Evolutionary conservation across 768 basidiomycete species (phyloP).

Genomic region (Hortiboletus campestris): DNA sequence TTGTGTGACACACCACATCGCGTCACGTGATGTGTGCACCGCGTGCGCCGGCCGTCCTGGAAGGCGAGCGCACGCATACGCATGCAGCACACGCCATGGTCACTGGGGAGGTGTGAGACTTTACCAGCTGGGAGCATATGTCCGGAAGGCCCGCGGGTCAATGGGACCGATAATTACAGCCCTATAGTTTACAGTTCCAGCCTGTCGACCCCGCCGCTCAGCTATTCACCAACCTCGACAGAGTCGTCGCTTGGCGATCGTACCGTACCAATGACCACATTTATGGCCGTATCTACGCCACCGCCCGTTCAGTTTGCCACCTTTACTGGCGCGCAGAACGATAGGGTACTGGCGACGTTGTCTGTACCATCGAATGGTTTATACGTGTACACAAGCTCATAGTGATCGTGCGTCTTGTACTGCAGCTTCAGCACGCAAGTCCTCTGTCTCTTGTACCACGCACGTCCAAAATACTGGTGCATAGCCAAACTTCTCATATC

Average conservation of each 20-base stretch:
- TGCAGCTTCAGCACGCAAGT: not conserved
- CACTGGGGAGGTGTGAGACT: constrained; percentile 43
- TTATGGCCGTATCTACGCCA: constrained; percentile 43
- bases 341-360: constrained; percentile 25
- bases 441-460: constrained; percentile 18
- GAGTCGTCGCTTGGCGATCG: constrained; percentile 55
- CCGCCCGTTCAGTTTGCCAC: constrained; percentile 37
- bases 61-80: no score
- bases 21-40: no score
- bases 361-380: constrained; percentile 15
- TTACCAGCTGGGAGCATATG: constrained; percentile 37
- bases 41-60: no score
- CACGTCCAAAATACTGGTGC: no score
- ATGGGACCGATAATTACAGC: constrained; percentile 15
- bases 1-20: no score
- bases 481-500: not conserved
- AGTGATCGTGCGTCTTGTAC: constrained; percentile 9
- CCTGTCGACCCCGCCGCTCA: constrained; percentile 56
- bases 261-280: constrained; percentile 55
- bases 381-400: constrained; percentile 21
- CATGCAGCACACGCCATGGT: no score
- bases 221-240: constrained; percentile 59
- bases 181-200: constrained; percentile 32
- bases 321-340: constrained; percentile 36
- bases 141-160: constrained; percentile 10